Evolutionary conservation across 2,329 filamentous ascomycete species (phyloP).

Genomic region (Paraphoma sp.): DNA sequence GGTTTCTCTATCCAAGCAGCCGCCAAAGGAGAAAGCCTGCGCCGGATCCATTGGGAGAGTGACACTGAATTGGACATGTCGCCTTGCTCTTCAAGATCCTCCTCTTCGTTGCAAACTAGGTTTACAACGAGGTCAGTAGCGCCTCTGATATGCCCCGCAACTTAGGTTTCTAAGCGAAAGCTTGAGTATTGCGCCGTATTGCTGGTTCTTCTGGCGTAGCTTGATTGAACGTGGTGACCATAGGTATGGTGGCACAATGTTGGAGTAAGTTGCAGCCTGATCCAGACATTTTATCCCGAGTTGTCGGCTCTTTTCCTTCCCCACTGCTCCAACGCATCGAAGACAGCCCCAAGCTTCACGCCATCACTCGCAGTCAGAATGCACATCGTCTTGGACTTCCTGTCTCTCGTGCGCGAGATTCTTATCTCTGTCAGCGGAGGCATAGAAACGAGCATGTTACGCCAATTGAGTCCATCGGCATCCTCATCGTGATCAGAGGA

Average conservation of each 20-base stretch:
- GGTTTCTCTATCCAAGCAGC: no score
- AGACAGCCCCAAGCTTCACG: constrained; percentile 5
- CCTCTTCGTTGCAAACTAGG: no score
- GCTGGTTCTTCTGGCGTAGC: no score
- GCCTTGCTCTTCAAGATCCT: no score
- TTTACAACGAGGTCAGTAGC: no score
- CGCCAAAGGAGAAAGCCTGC: no score
- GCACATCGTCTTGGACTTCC: background rate
- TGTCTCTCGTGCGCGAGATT: background rate
- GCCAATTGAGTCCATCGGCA: background rate
- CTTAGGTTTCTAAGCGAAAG: no score
- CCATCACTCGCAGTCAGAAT: constrained; percentile 1
- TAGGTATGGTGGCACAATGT: background rate
- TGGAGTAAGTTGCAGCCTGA: constrained; percentile 5
- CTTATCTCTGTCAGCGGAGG: constrained; percentile 5
- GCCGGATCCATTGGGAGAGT: no score
- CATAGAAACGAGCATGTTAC: constrained; percentile 8
- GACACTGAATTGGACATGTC: no score
- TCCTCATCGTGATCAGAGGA: background rate
- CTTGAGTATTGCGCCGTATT: no score
- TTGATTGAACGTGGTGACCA: no score
- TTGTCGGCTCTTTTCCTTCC: background rate
- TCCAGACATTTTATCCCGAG: background rate
- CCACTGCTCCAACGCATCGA: constrained; percentile 4
- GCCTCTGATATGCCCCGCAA: no score